phyloP scores from a whole-genome alignment of 2,329 filamentous ascomycete species.

The Alternaria gaisen region DNA sequence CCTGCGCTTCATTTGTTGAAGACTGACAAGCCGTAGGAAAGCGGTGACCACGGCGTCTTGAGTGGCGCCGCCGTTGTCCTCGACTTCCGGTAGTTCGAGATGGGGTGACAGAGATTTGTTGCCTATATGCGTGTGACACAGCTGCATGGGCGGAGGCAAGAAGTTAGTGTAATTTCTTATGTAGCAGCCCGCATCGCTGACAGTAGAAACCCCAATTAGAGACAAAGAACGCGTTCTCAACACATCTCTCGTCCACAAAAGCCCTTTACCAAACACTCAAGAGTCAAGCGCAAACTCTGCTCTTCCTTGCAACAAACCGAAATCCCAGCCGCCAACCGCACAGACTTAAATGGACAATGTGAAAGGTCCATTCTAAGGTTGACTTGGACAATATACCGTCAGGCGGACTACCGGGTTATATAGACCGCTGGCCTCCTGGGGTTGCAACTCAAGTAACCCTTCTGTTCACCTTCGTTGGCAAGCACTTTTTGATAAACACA shows the following conservation, averaged over 20 bases:
- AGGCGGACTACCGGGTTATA: not conserved
- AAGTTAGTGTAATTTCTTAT: too few species aligned
- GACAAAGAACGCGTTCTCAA: not conserved
- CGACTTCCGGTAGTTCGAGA: too few species aligned
- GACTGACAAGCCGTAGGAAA: not conserved
- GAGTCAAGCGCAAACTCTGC: not conserved
- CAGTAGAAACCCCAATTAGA: too few species aligned
- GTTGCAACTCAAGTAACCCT: not conserved
- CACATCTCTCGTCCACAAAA: not conserved
- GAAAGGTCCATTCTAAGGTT: accelerated
- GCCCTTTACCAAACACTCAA: not conserved
- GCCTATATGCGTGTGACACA: too few species aligned
- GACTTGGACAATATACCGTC: not conserved
- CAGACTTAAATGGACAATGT: not conserved
- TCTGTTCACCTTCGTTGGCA: not conserved
- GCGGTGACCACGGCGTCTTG: not conserved
- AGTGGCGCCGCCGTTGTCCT: too few species aligned
- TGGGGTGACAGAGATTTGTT: too few species aligned
- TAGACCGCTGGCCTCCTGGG: not conserved
- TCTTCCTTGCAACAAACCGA: not conserved
- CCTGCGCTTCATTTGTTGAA: not conserved
- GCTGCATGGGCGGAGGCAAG: too few species aligned
- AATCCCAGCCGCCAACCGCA: not conserved
- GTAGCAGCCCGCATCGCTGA: too few species aligned
- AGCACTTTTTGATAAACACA: not conserved